phyloP scores from a whole-genome alignment of 1,284 basidiomycete genomes.

The Tylopilus sp. region DNA sequence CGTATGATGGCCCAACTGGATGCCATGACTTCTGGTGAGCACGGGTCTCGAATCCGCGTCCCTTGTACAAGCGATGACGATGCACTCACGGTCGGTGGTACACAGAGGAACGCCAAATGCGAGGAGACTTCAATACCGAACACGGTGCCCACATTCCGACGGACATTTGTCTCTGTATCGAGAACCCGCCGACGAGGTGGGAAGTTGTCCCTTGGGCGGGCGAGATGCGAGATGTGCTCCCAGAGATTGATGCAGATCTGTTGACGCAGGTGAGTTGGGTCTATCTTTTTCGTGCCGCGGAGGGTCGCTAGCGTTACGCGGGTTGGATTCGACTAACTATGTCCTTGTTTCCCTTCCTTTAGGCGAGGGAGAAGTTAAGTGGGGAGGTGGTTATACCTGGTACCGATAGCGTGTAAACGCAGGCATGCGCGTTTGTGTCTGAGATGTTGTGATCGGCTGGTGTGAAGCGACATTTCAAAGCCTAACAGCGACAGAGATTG shows the following conservation, averaged over 20 bases:
- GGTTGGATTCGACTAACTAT: not conserved
- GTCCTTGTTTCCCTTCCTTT: not conserved
- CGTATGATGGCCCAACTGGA: conserved; percentile 61
- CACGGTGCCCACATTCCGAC: conserved; percentile 69
- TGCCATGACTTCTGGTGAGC: conserved; percentile 59
- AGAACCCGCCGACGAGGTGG: conserved; percentile 68
- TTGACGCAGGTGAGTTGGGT: conserved; percentile 44
- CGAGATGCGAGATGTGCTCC: conserved; percentile 52
- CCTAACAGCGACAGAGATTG: no score
- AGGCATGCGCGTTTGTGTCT: no score
- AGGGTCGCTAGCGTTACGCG: not conserved
- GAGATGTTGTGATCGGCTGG: no score
- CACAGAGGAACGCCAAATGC: conserved; percentile 61
- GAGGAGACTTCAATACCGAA: conserved; percentile 65
- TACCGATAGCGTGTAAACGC: no score
- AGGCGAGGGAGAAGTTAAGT: conserved; percentile 24
- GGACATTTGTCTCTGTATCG: conserved; percentile 71
- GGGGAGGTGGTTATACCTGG: conserved; percentile 14
- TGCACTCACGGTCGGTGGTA: no score
- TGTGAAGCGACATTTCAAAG: no score
- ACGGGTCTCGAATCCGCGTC: not conserved
- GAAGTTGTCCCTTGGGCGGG: conserved; percentile 55
- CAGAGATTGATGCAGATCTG: conserved; percentile 57
- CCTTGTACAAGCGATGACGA: not conserved
- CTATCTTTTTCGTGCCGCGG: no score